Evolutionary conservation across 2,329 filamentous ascomycete species (phyloP).

Genomic region (Hymenoscyphus fraxineus): DNA sequence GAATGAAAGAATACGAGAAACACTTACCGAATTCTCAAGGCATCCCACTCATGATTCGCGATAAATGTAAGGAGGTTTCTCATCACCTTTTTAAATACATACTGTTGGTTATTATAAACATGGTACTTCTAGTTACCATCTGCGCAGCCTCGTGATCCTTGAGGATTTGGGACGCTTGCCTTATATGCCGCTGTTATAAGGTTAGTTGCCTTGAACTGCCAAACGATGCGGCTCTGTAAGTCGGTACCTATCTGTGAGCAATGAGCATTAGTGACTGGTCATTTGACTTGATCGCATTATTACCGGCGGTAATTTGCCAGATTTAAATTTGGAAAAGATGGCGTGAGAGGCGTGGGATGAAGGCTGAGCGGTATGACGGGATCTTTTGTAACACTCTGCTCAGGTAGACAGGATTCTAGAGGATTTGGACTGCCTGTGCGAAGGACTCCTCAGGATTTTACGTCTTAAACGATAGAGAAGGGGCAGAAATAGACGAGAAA

Average conservation of each 20-base stretch:
- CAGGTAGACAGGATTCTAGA: conserved; percentile 3
- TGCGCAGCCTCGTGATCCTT: background rate
- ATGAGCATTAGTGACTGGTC: conserved; percentile 1
- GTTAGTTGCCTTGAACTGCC: background rate
- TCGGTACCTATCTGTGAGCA: background rate
- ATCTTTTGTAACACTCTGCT: background rate
- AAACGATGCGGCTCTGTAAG: conserved; percentile 3
- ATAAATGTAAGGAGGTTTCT: background rate
- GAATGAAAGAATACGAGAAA: background rate
- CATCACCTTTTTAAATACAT: background rate
- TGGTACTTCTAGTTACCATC: background rate
- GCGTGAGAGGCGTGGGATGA: background rate
- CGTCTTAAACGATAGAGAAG: background rate
- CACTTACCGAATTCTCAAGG: background rate
- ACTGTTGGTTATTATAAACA: background rate
- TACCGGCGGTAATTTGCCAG: background rate
- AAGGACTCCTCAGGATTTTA: background rate
- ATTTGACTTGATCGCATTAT: conserved; percentile 1
- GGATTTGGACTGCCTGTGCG: conserved; percentile 7
- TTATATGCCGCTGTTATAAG: background rate
- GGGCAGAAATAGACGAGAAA: background rate
- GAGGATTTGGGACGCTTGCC: background rate
- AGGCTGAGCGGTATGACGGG: background rate
- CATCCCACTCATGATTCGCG: background rate
- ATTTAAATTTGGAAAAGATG: conserved; percentile 3